These are phyloP conservation scores for Puccinia coronata DNA, from an alignment of 1,284 basidiomycete species.

Conservation along the genomic window DNA sequence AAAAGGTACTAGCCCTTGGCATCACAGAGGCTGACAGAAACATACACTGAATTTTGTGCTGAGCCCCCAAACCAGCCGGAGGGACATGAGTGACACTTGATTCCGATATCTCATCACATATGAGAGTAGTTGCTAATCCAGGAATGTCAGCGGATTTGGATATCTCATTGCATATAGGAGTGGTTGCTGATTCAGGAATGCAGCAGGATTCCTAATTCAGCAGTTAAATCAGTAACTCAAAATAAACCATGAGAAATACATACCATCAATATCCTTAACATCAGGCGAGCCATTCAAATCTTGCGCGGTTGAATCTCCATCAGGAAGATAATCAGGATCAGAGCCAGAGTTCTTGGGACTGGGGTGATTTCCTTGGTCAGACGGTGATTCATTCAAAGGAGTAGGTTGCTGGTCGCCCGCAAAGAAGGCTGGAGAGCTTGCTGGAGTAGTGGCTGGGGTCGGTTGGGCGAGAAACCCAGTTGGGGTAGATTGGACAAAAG, in stretches of 20 bases:
- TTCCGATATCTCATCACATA: background rate
- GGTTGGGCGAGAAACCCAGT: background rate
- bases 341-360: background rate
- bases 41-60: background rate
- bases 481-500: background rate
- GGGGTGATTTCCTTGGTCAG: background rate
- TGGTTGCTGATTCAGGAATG: background rate
- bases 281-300: too few relatives aligned
- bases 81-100: background rate
- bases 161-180: background rate
- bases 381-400: background rate
- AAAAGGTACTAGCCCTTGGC: too few relatives aligned
- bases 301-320: too few relatives aligned
- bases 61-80: background rate
- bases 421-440: background rate
- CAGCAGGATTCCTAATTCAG: too few relatives aligned
- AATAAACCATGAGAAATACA: background rate
- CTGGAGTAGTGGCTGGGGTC: background rate
- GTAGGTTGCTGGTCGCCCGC: background rate
- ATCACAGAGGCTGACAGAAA: background rate
- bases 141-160: too few relatives aligned
- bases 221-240: too few relatives aligned
- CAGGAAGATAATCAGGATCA: background rate
- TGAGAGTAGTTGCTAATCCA: background rate
- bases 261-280: background rate